Conservation (phyloP, 176 grass and related monocot genomes). For the Phoenix roebelenii region DNA sequence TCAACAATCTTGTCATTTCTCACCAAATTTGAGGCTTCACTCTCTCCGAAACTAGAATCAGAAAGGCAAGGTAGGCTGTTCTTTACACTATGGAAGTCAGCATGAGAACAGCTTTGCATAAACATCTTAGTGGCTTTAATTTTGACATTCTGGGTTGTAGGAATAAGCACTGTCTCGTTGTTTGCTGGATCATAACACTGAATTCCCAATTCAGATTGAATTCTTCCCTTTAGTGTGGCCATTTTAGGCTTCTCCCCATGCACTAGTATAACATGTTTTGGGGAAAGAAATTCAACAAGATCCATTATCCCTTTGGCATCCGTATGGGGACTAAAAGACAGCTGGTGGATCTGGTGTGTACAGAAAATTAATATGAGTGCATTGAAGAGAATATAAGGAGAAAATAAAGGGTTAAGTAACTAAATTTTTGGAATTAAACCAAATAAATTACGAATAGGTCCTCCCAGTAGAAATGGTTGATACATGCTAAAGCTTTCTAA, state of each 20-base stretch:
- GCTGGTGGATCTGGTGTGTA: conserved; percentile 59
- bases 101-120: conserved; percentile 27
- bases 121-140: conserved; percentile 57
- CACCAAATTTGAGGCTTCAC: conserved; percentile 5
- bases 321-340: conserved; percentile 81
- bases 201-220: conserved; percentile 67
- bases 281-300: conserved; percentile 68
- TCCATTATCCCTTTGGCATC: conserved; percentile 98
- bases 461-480: no score
- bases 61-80: conserved; percentile 4
- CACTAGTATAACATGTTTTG: conserved; percentile 76
- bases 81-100: conserved; percentile 12
- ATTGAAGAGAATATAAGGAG: no score
- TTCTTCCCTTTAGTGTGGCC: conserved; percentile 63
- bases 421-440: no score
- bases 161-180: conserved; percentile 53
- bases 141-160: conserved; percentile 38
- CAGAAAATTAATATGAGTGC: conserved; percentile 13
- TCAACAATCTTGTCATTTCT: conserved; percentile 7
- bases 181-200: conserved; percentile 74
- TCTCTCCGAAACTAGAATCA: background rate
- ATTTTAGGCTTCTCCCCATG: conserved; percentile 95
- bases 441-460: no score
- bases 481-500: no score
- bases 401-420: no score